Percentiles rank a stretch among this genome's conserved stretches.
Evolutionary conservation across 2,329 filamentous ascomycete genomes (phyloP).

Genomic region (Plectosphaerella sp.): DNA sequence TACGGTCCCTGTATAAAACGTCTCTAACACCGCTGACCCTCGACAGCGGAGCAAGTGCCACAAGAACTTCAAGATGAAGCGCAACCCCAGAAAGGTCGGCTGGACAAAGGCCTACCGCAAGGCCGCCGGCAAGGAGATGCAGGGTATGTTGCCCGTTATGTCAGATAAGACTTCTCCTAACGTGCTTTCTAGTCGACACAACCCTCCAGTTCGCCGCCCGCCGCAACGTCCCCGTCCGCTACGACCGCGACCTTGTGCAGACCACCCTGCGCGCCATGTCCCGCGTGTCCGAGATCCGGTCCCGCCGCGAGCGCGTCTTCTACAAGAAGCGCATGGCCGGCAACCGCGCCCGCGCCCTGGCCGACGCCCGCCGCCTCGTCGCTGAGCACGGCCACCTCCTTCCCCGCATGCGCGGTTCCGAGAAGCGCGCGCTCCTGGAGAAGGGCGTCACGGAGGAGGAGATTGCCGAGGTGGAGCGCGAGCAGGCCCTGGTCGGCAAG

Average conservation of each 20-base stretch:
- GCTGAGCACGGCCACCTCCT: constrained; percentile 90
- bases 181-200: constrained; percentile 64
- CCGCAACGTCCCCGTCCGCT: constrained; percentile 90
- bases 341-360: constrained; percentile 78
- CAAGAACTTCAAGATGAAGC: constrained; percentile 83
- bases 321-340: constrained; percentile 92
- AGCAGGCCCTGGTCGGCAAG: constrained; percentile 21
- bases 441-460: constrained; percentile 41
- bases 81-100: constrained; percentile 92
- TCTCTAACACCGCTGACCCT: background rate
- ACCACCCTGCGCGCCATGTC: constrained; percentile 92
- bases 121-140: constrained; percentile 62
- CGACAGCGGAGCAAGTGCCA: background rate
- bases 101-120: constrained; percentile 95
- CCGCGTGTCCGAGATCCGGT: constrained; percentile 79
- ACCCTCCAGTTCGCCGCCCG: constrained; percentile 89
- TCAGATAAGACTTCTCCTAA: background rate
- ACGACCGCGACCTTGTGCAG: constrained; percentile 86
- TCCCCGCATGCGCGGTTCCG: constrained; percentile 63
- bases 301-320: constrained; percentile 81
- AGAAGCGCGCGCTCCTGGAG: constrained; percentile 55
- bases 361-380: constrained; percentile 80
- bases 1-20: constrained; percentile 24
- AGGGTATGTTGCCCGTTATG: background rate
- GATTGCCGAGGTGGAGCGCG: constrained; percentile 38